Evolutionary conservation across 495 filamentous ascomycete species (phyloP).

Genomic region (Penicillium roqueforti): DNA sequence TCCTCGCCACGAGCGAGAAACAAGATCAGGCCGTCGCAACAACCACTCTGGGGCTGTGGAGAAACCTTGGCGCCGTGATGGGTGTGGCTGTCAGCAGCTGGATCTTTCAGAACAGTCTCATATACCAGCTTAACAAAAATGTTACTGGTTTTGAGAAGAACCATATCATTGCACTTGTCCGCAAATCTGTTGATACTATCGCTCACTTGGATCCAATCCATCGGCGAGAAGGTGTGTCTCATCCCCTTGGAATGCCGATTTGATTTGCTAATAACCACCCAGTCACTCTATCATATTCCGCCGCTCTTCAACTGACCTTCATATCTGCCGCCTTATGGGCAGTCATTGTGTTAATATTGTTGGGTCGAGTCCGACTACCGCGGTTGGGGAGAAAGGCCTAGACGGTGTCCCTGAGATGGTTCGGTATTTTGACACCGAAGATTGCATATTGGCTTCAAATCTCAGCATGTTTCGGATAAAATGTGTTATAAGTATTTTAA

Average conservation of each 20-base stretch:
- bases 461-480: background rate
- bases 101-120: slow-evolving; percentile 69
- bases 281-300: slow-evolving; percentile 57
- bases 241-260: background rate
- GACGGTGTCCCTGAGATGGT: background rate
- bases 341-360: slow-evolving; percentile 44
- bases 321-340: slow-evolving; percentile 48
- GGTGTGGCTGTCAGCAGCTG: slow-evolving; percentile 68
- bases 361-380: slow-evolving; percentile 51
- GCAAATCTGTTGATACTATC: slow-evolving; percentile 53
- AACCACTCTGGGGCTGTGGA: slow-evolving; percentile 63
- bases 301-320: slow-evolving; percentile 54
- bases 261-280: slow-evolving; percentile 20
- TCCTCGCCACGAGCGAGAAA: slow-evolving; percentile 63
- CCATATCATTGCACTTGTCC: slow-evolving; percentile 47
- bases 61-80: slow-evolving; percentile 65
- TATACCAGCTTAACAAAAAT: slow-evolving; percentile 51
- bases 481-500: background rate
- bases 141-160: slow-evolving; percentile 54
- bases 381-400: slow-evolving; percentile 43
- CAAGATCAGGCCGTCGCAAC: slow-evolving; percentile 74
- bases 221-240: slow-evolving; percentile 45
- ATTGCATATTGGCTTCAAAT: background rate
- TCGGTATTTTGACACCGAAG: background rate
- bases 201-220: slow-evolving; percentile 45